Evolutionary conservation across 2,329 filamentous ascomycete species (phyloP), one percentile per base, ranked within the genome.

Genomic region (Triangularia verruculosa): DNA sequence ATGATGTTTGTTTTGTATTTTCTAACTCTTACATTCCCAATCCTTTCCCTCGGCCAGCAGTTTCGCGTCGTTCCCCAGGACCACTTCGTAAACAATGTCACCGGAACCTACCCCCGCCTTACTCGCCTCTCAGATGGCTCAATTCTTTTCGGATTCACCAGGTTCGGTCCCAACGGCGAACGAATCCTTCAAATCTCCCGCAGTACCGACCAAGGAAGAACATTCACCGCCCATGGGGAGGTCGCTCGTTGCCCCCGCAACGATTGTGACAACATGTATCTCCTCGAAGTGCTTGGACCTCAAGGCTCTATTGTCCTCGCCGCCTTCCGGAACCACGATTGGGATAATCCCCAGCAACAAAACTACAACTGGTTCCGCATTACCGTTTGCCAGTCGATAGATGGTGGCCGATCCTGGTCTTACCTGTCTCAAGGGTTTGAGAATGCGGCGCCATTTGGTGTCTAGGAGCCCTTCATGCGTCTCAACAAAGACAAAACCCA

Each of bases 391-490:
- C 76, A 78, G 59, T 81, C 78, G 27, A 69, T 61, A 1, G 79
- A 83, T 65, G 77, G 75, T 57, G 80, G 80, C 0, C 72, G 71
- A 1, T 74, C 69, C 3, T 83, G 80, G 80, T 64, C 65, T 3
- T 82, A 74, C 67, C 73, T 77, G 1, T 76, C 78, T 22, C 79
- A 82, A 68, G 80, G 79, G 3, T 73, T 72, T 0, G 76, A 82
- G 72, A 63, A 63, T 12, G 28, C 27, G 7, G 64, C 57, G 12
- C 61, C 61, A 4, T 80, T 75, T 61, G 80, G 80, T 0, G 71
- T 82, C 17, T 82, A 80, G 80, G 80, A 82, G 68, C 80, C 80
- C 0, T 83, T 82, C 63, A 79, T 83, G 75, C 74, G 79, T 13
- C 32, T 63, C n/a, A 11, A 12, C n/a, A 5, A 15, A 4, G 13